These are phyloP conservation scores for Rhodotorula taiwanensis DNA, from an alignment of 768 basidiomycete species.

Conservation along the genomic window DNA sequence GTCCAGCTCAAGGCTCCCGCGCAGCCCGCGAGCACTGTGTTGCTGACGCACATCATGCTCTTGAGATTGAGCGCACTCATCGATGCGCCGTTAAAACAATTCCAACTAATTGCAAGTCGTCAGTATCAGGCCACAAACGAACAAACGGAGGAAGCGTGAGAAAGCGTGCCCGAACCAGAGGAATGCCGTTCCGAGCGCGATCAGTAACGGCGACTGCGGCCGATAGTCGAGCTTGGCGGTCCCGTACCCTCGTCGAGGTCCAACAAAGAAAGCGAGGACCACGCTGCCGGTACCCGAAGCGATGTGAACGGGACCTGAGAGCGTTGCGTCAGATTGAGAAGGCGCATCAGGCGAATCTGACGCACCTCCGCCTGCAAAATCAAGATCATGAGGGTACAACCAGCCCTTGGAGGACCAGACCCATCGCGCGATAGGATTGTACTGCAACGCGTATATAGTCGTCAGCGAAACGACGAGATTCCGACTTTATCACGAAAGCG, in stretches of 20 bases:
- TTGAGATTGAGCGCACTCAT: slow-evolving; percentile 81
- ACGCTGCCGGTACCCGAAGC: slow-evolving; percentile 76
- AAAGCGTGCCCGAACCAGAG: slow-evolving; percentile 61
- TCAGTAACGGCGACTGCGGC: slow-evolving; percentile 59
- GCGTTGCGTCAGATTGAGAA: no score
- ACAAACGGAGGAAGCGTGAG: not conserved
- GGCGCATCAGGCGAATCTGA: no score
- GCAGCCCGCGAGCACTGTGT: slow-evolving; percentile 75
- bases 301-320: slow-evolving; percentile 74
- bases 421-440: slow-evolving; percentile 68
- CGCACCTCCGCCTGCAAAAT: no score
- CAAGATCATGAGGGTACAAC: no score
- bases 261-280: slow-evolving; percentile 78
- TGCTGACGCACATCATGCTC: slow-evolving; percentile 69
- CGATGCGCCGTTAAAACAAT: slow-evolving; percentile 64
- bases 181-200: slow-evolving; percentile 79
- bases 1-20: slow-evolving; percentile 66
- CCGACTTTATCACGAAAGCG: no score
- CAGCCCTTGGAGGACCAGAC: not conserved
- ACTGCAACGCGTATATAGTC: not conserved
- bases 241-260: slow-evolving; percentile 60
- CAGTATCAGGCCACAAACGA: not conserved
- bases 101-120: no score
- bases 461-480: no score
- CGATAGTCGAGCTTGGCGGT: slow-evolving; percentile 43